A percentile compares a stretch with the other conserved stretches of the same genome.
phyloP scores from a whole-genome alignment of 805 yeast species.

The Myxozyma nipponensis region DNA sequence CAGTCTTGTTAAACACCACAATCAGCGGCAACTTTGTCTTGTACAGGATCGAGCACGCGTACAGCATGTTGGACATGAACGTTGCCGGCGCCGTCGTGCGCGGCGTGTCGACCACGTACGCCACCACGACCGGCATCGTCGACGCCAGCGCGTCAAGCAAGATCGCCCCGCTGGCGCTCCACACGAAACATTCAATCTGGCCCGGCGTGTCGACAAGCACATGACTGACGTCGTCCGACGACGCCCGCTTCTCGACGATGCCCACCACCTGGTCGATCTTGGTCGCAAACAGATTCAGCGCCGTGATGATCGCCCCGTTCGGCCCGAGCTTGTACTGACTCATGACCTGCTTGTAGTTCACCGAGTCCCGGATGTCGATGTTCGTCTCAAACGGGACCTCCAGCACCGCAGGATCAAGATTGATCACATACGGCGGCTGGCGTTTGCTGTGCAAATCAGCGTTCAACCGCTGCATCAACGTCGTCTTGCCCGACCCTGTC shows the following conservation, averaged over 20 bases:
- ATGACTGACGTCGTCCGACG: conserved; percentile 35
- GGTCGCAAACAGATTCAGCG: conserved; percentile 85
- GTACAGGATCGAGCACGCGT: conserved; percentile 94
- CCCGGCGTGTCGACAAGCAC: conserved; percentile 97
- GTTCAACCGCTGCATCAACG: conserved; percentile 92
- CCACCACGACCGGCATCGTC: conserved; percentile 90
- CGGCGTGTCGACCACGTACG: conserved; percentile 95
- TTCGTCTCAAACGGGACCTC: conserved; percentile 92
- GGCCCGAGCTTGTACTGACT: conserved; percentile 94
- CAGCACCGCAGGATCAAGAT: conserved; percentile 93
- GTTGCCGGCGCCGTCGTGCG: conserved; percentile 92
- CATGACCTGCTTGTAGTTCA: conserved; percentile 94
- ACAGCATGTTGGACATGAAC: conserved; percentile 95
- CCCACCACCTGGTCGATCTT: conserved; percentile 93
- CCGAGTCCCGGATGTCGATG: conserved; percentile 93
- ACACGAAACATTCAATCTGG: conserved; percentile 95
- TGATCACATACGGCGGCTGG: conserved; percentile 82
- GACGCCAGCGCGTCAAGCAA: conserved; percentile 96
- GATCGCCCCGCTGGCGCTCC: conserved; percentile 92
- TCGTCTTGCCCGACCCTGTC: conserved; percentile 83
- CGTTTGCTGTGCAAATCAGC: conserved; percentile 72
- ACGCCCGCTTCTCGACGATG: conserved; percentile 73
- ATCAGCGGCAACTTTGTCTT: conserved; percentile 97
- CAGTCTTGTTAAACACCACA: conserved; percentile 92
- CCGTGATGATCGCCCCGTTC: conserved; percentile 96